Conservation (phyloP, 2,329 filamentous ascomycete species). For the Biscogniauxia sp. region DNA sequence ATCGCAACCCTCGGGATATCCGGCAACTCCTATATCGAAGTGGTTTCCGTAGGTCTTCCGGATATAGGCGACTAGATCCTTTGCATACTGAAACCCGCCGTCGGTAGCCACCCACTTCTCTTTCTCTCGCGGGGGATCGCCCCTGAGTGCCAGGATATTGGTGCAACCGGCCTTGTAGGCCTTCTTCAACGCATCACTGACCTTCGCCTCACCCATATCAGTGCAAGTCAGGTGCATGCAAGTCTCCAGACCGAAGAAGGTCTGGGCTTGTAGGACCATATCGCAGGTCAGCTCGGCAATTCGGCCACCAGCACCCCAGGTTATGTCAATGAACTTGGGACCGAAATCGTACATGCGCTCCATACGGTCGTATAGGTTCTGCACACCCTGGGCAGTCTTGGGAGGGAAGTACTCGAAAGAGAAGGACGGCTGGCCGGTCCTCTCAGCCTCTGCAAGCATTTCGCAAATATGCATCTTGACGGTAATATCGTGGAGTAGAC, state of each 20-base stretch:
- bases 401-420: conserved; percentile 99
- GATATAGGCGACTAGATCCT: conserved; percentile 79
- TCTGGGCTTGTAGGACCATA: conserved; percentile 95
- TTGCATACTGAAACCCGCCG: conserved; percentile 86
- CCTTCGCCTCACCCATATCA: conserved; percentile 91
- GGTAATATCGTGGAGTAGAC: conserved; percentile 1
- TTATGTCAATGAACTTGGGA: conserved; percentile 96
- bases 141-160: conserved; percentile 91
- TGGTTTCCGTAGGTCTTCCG: conserved; percentile 76
- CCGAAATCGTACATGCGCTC: conserved; percentile 96
- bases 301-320: conserved; percentile 93
- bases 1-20: conserved; percentile 93
- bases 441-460: conserved; percentile 80
- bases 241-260: conserved; percentile 92
- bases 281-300: conserved; percentile 91
- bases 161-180: conserved; percentile 96
- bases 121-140: conserved; percentile 89
- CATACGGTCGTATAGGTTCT: conserved; percentile 99
- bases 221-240: conserved; percentile 99
- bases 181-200: conserved; percentile 81
- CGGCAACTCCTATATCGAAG: conserved; percentile 96
- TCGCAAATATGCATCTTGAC: conserved; percentile 89
- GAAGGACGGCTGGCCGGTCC: conserved; percentile 80
- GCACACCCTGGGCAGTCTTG: conserved; percentile 95
- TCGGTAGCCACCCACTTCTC: conserved; percentile 91